These are phyloP conservation scores for Aquanectria penicillioides DNA, from an alignment of 2,329 filamentous ascomycete genomes.

Conservation along the genomic window DNA sequence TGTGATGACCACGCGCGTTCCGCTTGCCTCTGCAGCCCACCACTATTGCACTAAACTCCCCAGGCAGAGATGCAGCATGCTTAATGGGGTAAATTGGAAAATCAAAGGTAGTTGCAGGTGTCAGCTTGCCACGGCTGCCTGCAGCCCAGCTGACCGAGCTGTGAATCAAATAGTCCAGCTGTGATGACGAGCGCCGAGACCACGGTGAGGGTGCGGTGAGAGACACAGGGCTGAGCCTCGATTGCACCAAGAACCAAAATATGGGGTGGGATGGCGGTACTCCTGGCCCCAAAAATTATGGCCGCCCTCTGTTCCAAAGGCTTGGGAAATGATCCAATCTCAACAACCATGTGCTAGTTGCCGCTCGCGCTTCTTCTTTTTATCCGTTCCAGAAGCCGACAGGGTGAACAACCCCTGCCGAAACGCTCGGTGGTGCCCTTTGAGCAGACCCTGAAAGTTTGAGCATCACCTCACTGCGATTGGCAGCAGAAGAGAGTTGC, in stretches of 20 bases:
- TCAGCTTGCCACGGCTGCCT: slow-evolving; percentile 34
- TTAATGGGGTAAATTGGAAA: slow-evolving; percentile 12
- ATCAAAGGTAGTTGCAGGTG: slow-evolving; percentile 25
- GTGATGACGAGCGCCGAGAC: slow-evolving; percentile 23
- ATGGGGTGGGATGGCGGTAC: slow-evolving; percentile 23
- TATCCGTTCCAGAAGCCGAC: slow-evolving; percentile 12
- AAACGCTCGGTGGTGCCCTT: background rate
- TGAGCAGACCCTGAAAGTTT: background rate
- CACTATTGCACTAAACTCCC: slow-evolving; percentile 8
- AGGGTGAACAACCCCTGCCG: background rate
- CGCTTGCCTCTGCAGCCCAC: slow-evolving; percentile 27
- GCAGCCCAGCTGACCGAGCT: slow-evolving; percentile 33
- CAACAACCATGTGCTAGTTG: slow-evolving; percentile 14
- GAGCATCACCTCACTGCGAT: background rate
- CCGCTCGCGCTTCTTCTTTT: background rate
- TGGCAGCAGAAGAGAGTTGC: background rate
- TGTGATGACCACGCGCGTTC: slow-evolving; percentile 24
- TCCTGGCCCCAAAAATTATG: slow-evolving; percentile 17
- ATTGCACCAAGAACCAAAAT: slow-evolving; percentile 16
- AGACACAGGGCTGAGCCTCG: slow-evolving; percentile 32
- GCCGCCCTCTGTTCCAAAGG: background rate
- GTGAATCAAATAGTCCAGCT: slow-evolving; percentile 8
- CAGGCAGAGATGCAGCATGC: slow-evolving; percentile 14
- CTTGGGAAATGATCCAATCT: slow-evolving; percentile 28
- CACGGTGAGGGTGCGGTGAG: slow-evolving; percentile 30